phyloP scores from a whole-genome alignment of 176 grass and related monocot species.

The Rhipidocladum racemiflorum region DNA sequence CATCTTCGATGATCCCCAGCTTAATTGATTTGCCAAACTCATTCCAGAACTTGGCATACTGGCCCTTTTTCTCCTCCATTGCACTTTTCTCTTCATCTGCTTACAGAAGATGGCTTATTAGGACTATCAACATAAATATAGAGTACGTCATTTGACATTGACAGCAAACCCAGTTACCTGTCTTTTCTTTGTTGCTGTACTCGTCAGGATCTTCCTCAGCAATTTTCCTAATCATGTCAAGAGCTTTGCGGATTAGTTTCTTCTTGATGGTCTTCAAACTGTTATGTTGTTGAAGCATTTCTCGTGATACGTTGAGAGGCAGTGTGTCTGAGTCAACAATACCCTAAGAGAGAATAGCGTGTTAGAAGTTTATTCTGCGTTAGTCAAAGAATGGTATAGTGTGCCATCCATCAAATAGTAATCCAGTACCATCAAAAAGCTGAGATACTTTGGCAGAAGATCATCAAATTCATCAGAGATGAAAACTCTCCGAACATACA shows the following conservation, averaged over 20 bases:
- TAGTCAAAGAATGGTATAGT: neutral
- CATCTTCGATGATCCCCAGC: constrained; percentile 97
- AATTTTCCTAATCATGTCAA: constrained; percentile 93
- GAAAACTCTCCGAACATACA: constrained; percentile 97
- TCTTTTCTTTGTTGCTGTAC: constrained; percentile 91
- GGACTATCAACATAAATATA: neutral
- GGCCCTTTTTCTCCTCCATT: constrained; percentile 84
- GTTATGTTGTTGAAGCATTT: constrained; percentile 99
- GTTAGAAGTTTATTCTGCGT: neutral
- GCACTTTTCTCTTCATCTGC: constrained; percentile 71
- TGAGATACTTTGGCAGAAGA: constrained; percentile 90
- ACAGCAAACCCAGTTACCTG: constrained; percentile 44
- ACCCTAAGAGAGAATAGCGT: constrained; percentile 47
- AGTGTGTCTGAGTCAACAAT: constrained; percentile 93
- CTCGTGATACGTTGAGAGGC: constrained; percentile 90
- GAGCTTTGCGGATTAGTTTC: constrained; percentile 91
- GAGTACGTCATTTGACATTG: neutral
- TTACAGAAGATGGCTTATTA: constrained; percentile 15
- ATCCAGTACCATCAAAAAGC: constrained; percentile 78
- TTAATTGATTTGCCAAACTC: constrained; percentile 98
- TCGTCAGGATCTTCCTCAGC: constrained; percentile 91
- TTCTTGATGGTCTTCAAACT: constrained; percentile 97
- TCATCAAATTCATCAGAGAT: constrained; percentile 99
- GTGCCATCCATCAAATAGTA: neutral
- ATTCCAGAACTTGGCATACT: constrained; percentile 95